A percentile compares a stretch with the other conserved stretches of the same genome.
phyloP scores from a whole-genome alignment of 2,329 filamentous ascomycete genomes.

The Periconia sp. region DNA sequence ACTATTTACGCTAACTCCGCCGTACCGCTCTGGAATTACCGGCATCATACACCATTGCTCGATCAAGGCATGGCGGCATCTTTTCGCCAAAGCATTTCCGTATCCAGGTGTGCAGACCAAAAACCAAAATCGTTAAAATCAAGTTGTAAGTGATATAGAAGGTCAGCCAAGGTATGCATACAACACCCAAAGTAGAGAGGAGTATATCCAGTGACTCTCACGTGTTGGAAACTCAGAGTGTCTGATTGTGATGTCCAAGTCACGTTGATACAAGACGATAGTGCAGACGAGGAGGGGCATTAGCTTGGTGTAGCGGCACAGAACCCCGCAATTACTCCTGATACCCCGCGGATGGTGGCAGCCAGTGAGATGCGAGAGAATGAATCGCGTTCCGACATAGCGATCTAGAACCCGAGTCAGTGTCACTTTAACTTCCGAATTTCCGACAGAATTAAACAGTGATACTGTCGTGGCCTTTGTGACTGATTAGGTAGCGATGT shows the following conservation, averaged over 20 bases:
- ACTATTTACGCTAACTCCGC: slow-evolving; percentile 20
- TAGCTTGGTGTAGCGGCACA: slow-evolving; percentile 20
- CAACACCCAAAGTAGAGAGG: too few relatives aligned
- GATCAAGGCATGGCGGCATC: slow-evolving; percentile 16
- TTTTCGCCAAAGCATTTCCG: slow-evolving; percentile 35
- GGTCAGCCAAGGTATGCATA: too few relatives aligned
- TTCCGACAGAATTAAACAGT: too few relatives aligned
- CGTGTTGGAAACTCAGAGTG: slow-evolving; percentile 3
- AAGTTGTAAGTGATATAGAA: neutral
- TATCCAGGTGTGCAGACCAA: slow-evolving; percentile 31
- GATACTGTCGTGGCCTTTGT: too few relatives aligned
- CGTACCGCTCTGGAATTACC: slow-evolving; percentile 2
- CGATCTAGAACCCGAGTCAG: too few relatives aligned
- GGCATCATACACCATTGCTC: too few relatives aligned
- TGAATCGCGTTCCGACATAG: slow-evolving; percentile 16
- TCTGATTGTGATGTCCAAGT: slow-evolving; percentile 4
- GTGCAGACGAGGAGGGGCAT: slow-evolving; percentile 12
- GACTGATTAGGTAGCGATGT: too few relatives aligned
- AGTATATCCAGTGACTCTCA: too few relatives aligned
- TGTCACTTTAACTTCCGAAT: too few relatives aligned
- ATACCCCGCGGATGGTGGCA: slow-evolving; percentile 12
- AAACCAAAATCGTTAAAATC: slow-evolving; percentile 1
- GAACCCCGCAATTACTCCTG: slow-evolving; percentile 22
- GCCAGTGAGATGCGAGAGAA: neutral
- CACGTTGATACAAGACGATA: slow-evolving; percentile 19